Percentiles rank a stretch among this genome's conserved stretches.
Evolutionary conservation across 139 green algal species (phyloP).

Genomic region (Tetraselmis chui): DNA sequence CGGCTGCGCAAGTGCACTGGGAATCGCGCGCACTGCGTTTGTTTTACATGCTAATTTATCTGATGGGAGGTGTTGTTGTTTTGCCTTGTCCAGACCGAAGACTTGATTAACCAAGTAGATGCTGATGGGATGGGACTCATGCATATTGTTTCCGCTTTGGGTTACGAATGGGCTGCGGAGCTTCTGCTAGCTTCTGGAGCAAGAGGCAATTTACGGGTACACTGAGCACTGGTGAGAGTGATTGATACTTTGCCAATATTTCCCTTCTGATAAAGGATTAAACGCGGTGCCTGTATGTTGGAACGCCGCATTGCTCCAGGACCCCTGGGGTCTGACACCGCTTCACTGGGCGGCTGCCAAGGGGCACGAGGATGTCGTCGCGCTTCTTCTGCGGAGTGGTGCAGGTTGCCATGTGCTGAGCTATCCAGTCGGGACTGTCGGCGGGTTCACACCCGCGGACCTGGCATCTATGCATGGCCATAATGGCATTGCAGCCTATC

Average conservation of each 20-base stretch:
- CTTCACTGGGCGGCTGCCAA: slow-evolving; percentile 24
- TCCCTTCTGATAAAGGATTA: too few species aligned
- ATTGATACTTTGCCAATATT: too few species aligned
- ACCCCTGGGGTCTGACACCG: slow-evolving; percentile 6
- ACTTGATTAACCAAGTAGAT: not conserved
- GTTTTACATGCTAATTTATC: not conserved
- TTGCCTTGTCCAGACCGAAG: not conserved
- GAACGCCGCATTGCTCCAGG: slow-evolving; percentile 5
- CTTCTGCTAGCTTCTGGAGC: slow-evolving; percentile 13
- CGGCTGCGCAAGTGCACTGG: not conserved
- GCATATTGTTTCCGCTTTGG: slow-evolving; percentile 9
- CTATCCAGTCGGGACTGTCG: not conserved
- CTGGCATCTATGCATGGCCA: slow-evolving; percentile 3
- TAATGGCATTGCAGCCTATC: slow-evolving; percentile 4
- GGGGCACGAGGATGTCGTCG: slow-evolving; percentile 3
- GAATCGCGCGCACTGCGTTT: not conserved
- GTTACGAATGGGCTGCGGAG: slow-evolving; percentile 4
- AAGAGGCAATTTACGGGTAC: slow-evolving; percentile 5
- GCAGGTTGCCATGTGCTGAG: not conserved
- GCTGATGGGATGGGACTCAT: slow-evolving; percentile 1
- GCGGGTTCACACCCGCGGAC: not conserved
- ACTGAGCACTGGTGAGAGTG: too few species aligned
- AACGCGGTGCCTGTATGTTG: too few species aligned
- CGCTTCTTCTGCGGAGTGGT: not conserved
- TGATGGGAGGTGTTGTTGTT: not conserved